Evolutionary conservation across 2,329 filamentous ascomycete species (phyloP).

Genomic region (Sporothrix schenckii): DNA sequence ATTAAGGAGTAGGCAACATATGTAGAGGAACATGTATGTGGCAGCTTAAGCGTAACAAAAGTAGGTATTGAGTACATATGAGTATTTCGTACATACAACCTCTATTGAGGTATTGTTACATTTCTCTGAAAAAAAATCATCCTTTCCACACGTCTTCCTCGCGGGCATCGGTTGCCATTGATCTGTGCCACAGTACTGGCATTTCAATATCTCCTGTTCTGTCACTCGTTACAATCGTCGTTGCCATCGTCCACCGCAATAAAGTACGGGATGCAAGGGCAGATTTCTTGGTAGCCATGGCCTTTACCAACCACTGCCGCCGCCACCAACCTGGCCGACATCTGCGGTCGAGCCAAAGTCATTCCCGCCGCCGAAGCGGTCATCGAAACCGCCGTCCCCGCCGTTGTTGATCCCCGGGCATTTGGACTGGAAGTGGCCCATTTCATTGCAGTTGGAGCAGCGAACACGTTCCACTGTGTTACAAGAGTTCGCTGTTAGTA

Average conservation of each 20-base stretch:
- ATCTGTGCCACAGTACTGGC: too few relatives aligned
- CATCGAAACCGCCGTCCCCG: constrained; percentile 7
- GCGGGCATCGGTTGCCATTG: too few relatives aligned
- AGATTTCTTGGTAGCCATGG: background rate
- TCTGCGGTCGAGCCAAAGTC: background rate
- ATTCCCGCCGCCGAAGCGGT: background rate
- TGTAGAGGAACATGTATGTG: too few relatives aligned
- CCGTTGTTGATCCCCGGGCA: constrained; percentile 41
- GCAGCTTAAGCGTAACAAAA: too few relatives aligned
- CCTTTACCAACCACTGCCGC: constrained; percentile 9
- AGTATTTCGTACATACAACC: too few relatives aligned
- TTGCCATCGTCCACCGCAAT: background rate
- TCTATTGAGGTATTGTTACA: too few relatives aligned
- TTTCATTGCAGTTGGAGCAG: constrained; percentile 60
- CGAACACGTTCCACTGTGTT: constrained; percentile 55
- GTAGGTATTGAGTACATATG: too few relatives aligned
- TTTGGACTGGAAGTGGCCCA: constrained; percentile 49
- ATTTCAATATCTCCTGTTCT: background rate
- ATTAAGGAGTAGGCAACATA: too few relatives aligned
- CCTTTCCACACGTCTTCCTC: background rate
- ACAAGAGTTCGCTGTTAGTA: background rate
- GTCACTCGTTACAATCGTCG: background rate
- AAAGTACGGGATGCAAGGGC: background rate
- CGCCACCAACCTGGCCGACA: background rate
- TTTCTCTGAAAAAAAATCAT: background rate